Base-by-base conservation (phyloP, 164 flowering plant genomes). In the Platanus orientalis region DNA sequence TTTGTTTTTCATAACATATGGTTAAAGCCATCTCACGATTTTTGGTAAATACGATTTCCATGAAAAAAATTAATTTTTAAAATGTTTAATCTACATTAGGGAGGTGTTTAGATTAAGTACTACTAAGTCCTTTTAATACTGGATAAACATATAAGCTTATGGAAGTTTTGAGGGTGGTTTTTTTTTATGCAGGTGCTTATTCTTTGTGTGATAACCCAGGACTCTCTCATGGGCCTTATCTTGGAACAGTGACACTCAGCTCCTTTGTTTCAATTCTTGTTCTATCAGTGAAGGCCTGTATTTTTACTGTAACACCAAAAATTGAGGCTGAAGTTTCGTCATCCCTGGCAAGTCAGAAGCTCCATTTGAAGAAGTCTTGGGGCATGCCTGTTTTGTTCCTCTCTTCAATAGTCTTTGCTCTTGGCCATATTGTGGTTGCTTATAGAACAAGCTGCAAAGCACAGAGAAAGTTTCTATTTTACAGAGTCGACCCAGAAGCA, bases 331-430 rank as follows among this genome's bases (percentile, higher is more conserved):
- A 78, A 60, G 90, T 82, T 70, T 76, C 85, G n/a, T 69, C 73
- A 52, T 83, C 89, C 24, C 75, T 69, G 14, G 75, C 92, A 30
- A 83, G 79, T 78, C 83, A 78, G 67, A 85, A 61, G 77, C 83
- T 93, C 29, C 97, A 90, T 72, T 69, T 90, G 76, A 93, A 90
- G 80, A 90, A 90, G 73, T 88, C 96, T 7, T 93, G 98, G 98
- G 98, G 97, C 10, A 90, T 93, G 97, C 96, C 94, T 25, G 94
- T 93, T 25, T 77, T 93, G 76, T 93, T 90, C 75, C 79, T 93
- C 42, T 93, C 97, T 0, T 93, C 98, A 0, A 79, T 90, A 10
- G 96, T 88, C 17, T 90, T 93, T 81, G 96, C 98, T 55, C 94
- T 93, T 64, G 97, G 97, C 12, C 98, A 93, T 73, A 83, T 83